Conservation (phyloP, 495 filamentous ascomycete genomes). For the Neurospora cerealis region DNA sequence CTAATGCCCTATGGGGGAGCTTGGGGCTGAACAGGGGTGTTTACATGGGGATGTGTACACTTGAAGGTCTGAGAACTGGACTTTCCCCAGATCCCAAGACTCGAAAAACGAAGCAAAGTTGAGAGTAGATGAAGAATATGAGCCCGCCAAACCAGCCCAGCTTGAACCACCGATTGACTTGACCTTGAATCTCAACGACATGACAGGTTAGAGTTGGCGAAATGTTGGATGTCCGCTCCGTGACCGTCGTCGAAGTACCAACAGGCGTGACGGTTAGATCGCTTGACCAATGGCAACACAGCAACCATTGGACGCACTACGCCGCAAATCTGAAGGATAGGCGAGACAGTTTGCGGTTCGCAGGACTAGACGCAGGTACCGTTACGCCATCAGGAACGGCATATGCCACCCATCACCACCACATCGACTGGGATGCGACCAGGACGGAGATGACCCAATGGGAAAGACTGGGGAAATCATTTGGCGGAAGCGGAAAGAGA, state of each 20-base stretch:
- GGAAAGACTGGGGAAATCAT: not conserved
- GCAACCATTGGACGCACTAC: not conserved
- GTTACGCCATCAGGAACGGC: not conserved
- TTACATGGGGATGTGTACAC: not conserved
- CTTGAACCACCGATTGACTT: not conserved
- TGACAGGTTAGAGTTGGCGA: not conserved
- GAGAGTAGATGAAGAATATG: not conserved
- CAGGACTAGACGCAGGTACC: not conserved
- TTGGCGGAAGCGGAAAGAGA: slow-evolving; percentile 14
- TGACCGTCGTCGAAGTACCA: not conserved
- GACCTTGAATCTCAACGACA: not conserved
- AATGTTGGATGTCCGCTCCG: not conserved
- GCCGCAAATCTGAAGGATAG: not conserved
- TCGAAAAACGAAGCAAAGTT: not conserved
- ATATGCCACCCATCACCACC: not conserved
- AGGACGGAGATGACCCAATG: not conserved
- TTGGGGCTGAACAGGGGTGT: slow-evolving; percentile 3
- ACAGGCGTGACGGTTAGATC: not conserved
- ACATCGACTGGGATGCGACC: not conserved
- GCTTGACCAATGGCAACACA: not conserved
- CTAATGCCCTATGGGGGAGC: slow-evolving; percentile 20
- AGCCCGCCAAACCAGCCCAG: not conserved
- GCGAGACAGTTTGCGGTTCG: not conserved
- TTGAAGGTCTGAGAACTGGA: not conserved
- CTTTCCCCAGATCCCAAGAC: not conserved